Base-by-base conservation (phyloP, 2,329 filamentous ascomycete species). In the Botrytis pseudocinerea region DNA sequence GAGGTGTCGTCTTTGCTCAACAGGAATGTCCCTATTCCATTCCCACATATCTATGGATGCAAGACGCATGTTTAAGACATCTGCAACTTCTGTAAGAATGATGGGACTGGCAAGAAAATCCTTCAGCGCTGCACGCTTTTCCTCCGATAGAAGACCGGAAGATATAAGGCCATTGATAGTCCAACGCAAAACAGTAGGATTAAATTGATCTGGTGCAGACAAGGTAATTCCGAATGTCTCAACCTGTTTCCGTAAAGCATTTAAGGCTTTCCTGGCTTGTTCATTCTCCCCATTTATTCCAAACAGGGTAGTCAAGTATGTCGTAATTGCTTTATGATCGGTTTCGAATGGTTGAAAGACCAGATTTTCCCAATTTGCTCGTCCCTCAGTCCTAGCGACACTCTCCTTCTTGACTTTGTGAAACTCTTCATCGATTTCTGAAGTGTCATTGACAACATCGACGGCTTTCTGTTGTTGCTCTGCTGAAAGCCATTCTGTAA, bases 31-130 rank as follows among this genome's bases (percentile, higher is more conserved):
- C 7, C 80, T 79, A 8, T 83, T 82, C 87, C 87, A 90, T 20
- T 81, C 78, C 88, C 87, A 90, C 38, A 80, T 84, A 32, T 85
- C 83, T 3, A 90, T 79, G 8, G 84, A 82, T 1, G 84, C 81
- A 66, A 89, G 83, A 38, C 87, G 83, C 83, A 89, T 87, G 73
- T 88, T 89, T 61, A 90, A 80, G 22, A 89, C 87, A 78, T 89
- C 87, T 5, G 84, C 84, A 22, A 90, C 84, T 75, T 89, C 87
- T 48, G 83, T 82, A 1, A 87, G 80, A 2, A 89, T 86, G 10
- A 83, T 82, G 1, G 83, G 79, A 70, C 85, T 87, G 32, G 82
- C 82, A 71, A 85, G 79, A 61, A 89, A 86, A 61, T 87, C 85
- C 65, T 84, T 85, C 60, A 89, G 79, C 4, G 85, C 84, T 25